Evolutionary conservation across 2,329 filamentous ascomycete genomes (phyloP).

Genomic region (Macrophomina tecta): DNA sequence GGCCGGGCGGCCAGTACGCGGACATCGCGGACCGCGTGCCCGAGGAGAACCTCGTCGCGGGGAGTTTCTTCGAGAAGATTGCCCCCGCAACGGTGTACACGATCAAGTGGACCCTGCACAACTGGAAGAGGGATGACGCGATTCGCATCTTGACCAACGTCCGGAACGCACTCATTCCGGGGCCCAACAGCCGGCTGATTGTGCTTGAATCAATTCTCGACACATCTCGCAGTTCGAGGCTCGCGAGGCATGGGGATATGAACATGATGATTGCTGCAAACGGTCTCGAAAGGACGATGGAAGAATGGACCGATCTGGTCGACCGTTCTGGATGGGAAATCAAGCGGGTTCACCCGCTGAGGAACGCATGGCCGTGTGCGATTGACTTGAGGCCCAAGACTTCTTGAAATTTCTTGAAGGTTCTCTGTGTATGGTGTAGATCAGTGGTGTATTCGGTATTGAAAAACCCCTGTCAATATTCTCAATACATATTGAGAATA

Average conservation of each 20-base stretch:
- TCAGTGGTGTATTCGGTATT: too few relatives aligned
- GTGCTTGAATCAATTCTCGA: slow-evolving; percentile 48
- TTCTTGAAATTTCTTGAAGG: background rate
- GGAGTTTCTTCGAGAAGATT: slow-evolving; percentile 48
- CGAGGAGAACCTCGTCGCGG: slow-evolving; percentile 39
- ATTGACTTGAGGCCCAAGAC: slow-evolving; percentile 32
- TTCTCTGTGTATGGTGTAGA: too few relatives aligned
- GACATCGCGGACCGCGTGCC: slow-evolving; percentile 43
- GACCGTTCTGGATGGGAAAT: slow-evolving; percentile 31
- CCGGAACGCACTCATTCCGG: slow-evolving; percentile 40
- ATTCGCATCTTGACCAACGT: slow-evolving; percentile 39
- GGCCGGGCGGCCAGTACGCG: slow-evolving; percentile 37
- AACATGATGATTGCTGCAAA: slow-evolving; percentile 48
- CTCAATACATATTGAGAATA: too few relatives aligned
- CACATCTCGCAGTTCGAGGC: slow-evolving; percentile 38
- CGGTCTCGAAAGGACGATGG: slow-evolving; percentile 42
- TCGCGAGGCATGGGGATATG: slow-evolving; percentile 50
- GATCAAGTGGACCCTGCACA: slow-evolving; percentile 52
- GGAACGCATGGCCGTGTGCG: slow-evolving; percentile 35
- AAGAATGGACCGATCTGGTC: slow-evolving; percentile 40
- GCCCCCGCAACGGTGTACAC: slow-evolving; percentile 42
- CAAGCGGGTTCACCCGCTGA: slow-evolving; percentile 29
- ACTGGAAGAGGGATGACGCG: slow-evolving; percentile 48
- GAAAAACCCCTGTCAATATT: too few relatives aligned
- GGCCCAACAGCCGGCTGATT: slow-evolving; percentile 40